Conservation (phyloP, 148 eudicot species). For the Euryodendron excelsum region DNA sequence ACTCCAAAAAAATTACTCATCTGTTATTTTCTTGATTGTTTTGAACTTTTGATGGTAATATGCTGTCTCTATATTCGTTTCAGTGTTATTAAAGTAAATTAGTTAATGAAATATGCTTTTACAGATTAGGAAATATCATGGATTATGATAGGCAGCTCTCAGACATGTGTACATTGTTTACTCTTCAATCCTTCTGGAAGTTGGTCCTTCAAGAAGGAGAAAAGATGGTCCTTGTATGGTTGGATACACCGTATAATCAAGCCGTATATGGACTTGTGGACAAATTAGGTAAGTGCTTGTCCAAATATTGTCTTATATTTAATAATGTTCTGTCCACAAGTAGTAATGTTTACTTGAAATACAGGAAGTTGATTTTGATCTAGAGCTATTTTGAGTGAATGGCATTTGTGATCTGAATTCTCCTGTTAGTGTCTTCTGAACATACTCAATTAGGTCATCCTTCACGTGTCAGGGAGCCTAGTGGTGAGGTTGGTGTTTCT, state of each 20-base stretch:
- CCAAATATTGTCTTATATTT: slow-evolving; percentile 9
- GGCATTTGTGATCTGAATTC: not conserved
- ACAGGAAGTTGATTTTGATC: slow-evolving; percentile 4
- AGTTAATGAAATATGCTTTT: slow-evolving; percentile 16
- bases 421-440: not conserved
- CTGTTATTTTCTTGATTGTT: not conserved
- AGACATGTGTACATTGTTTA: slow-evolving; percentile 76
- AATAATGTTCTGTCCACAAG: not conserved
- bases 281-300: slow-evolving; percentile 67
- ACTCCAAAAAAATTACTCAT: not conserved
- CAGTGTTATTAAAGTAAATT: too few relatives aligned
- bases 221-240: slow-evolving; percentile 97
- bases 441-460: not conserved
- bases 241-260: slow-evolving; percentile 94
- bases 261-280: slow-evolving; percentile 98
- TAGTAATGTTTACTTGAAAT: not conserved
- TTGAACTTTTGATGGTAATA: too few relatives aligned
- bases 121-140: slow-evolving; percentile 46
- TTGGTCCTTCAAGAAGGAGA: slow-evolving; percentile 98
- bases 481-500: slow-evolving; percentile 95
- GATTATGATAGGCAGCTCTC: slow-evolving; percentile 63
- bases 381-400: not conserved
- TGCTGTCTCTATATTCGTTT: too few relatives aligned
- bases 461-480: slow-evolving; percentile 75
- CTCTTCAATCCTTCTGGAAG: slow-evolving; percentile 81